Evolutionary conservation across 441 rosid genomes (phyloP).

Genomic region (Mallotus repandus): DNA sequence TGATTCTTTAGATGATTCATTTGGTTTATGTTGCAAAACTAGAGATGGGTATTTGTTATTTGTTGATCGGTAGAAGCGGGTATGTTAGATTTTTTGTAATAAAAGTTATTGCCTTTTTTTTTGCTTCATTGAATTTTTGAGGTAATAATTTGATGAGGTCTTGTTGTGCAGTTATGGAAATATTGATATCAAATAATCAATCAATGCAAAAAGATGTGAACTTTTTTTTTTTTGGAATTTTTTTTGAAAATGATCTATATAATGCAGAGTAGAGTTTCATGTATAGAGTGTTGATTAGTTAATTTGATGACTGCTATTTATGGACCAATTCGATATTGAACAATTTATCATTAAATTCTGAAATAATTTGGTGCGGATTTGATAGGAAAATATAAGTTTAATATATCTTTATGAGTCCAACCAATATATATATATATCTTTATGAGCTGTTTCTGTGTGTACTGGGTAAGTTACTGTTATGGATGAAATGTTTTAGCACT

Average conservation of each 20-base stretch:
- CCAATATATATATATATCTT: no score
- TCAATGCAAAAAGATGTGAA: no score
- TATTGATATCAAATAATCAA: no score
- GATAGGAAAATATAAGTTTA: neutral
- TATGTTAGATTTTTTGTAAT: neutral
- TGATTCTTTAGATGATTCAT: neutral
- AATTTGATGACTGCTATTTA: neutral
- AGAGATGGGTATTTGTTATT: neutral
- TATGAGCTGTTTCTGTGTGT: neutral
- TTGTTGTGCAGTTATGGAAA: no score
- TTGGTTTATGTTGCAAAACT: neutral
- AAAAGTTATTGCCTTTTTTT: neutral
- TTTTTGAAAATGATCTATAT: neutral
- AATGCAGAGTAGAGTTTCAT: neutral
- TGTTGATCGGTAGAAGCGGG: neutral
- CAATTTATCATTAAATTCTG: neutral
- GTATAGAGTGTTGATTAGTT: neutral
- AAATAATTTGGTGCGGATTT: neutral
- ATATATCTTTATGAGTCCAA: neutral
- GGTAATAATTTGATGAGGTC: neutral
- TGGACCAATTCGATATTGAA: neutral
- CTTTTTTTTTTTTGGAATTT: no score
- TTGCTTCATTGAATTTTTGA: neutral
- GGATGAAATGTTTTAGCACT: neutral
- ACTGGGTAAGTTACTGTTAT: no score